Conservation (phyloP, 768 basidiomycete species). For the Vararia minispora region DNA sequence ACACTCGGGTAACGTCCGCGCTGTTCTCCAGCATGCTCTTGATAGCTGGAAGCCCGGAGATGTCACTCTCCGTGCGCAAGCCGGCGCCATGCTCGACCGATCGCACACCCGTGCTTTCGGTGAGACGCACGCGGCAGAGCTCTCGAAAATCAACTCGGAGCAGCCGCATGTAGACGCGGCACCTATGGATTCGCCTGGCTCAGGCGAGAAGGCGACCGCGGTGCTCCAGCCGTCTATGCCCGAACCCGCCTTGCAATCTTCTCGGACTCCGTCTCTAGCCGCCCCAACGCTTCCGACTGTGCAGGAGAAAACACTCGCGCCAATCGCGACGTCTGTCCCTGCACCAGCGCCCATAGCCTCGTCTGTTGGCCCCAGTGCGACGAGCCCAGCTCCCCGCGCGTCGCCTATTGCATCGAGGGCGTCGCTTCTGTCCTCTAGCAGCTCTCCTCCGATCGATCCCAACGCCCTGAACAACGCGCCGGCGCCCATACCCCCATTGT, state of each 20-base stretch:
- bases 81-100: slow-evolving; percentile 41
- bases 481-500: slow-evolving; percentile 15
- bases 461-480: slow-evolving; percentile 20
- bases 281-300: slow-evolving; percentile 23
- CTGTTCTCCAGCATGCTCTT: slow-evolving; percentile 65
- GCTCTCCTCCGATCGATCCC: slow-evolving; percentile 21
- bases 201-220: no score
- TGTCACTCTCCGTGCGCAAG: slow-evolving; percentile 30
- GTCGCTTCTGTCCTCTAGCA: slow-evolving; percentile 9
- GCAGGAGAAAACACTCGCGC: no score
- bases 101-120: slow-evolving; percentile 79
- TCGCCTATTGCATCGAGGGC: slow-evolving; percentile 6
- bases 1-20: slow-evolving; percentile 58
- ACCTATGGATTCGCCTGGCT: no score
- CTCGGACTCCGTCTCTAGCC: slow-evolving; percentile 6
- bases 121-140: slow-evolving; percentile 69
- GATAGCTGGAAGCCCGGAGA: slow-evolving; percentile 70
- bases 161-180: no score
- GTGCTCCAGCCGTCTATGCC: slow-evolving; percentile 5
- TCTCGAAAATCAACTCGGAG: slow-evolving; percentile 40
- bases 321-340: slow-evolving; percentile 6
- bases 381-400: not conserved
- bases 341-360: slow-evolving; percentile 2
- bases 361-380: slow-evolving; percentile 3
- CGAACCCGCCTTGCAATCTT: not conserved